Evolutionary conservation across 345 rosid species (phyloP).

Genomic region (Arabidopsis suecica): DNA sequence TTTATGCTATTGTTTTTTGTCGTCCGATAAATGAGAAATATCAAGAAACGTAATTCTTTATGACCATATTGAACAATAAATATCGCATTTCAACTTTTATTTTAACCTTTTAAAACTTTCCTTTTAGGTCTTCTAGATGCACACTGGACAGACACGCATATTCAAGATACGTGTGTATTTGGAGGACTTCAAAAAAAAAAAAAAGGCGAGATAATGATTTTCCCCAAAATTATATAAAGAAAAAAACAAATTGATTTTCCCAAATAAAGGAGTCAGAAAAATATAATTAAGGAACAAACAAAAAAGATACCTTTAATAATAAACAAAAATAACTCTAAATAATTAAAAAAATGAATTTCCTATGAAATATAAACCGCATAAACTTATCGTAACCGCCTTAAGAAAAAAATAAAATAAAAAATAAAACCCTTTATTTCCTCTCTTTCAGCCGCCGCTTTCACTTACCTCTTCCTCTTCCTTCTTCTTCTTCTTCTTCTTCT

Average conservation of each 20-base stretch:
- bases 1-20: background rate
- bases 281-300: conserved; percentile 28
- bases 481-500: conserved; percentile 11
- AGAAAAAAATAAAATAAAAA: conserved; percentile 7
- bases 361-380: conserved; percentile 45
- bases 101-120: background rate
- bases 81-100: conserved; percentile 1
- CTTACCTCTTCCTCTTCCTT: conserved; percentile 26
- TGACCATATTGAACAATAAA: conserved; percentile 16
- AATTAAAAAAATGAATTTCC: conserved; percentile 11
- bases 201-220: conserved; percentile 39
- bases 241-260: conserved; percentile 32
- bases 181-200: conserved; percentile 28
- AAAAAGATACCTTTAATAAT: conserved; percentile 36
- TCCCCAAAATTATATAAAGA: conserved; percentile 7
- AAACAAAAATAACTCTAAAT: conserved; percentile 20
- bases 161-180: conserved; percentile 44
- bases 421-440: conserved; percentile 32
- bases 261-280: conserved; percentile 34
- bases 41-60: conserved; percentile 22
- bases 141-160: conserved; percentile 46
- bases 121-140: conserved; percentile 20
- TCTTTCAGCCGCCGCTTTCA: conserved; percentile 49
- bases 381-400: conserved; percentile 47
- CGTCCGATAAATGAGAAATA: background rate